phyloP scores from a whole-genome alignment of 208 protist species.

The Crithidia fasciculata region DNA sequence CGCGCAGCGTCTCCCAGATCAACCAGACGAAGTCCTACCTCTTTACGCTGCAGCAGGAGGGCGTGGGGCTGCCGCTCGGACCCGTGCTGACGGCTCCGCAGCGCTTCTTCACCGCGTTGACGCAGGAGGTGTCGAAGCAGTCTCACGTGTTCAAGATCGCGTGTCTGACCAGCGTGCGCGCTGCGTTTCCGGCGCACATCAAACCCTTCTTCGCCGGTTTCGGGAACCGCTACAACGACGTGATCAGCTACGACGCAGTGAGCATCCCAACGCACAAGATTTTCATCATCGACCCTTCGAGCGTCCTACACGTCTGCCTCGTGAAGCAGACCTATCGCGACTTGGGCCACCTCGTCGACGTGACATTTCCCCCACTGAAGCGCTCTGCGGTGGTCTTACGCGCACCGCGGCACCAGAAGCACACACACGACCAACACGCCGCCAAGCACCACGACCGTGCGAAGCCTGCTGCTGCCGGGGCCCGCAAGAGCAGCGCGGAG shows the following conservation, averaged over 20 bases:
- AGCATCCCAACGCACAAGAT: slow-evolving; percentile 82
- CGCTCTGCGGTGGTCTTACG: slow-evolving; percentile 23
- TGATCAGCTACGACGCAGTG: slow-evolving; percentile 86
- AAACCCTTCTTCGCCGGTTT: slow-evolving; percentile 92
- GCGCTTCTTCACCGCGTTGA: slow-evolving; percentile 87
- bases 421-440: neutral
- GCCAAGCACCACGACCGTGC: neutral
- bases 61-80: slow-evolving; percentile 72
- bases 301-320: slow-evolving; percentile 75
- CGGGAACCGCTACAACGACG: slow-evolving; percentile 91
- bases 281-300: slow-evolving; percentile 89
- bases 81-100: slow-evolving; percentile 91
- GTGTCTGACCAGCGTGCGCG: slow-evolving; percentile 70
- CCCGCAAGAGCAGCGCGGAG: neutral
- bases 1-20: slow-evolving; percentile 89
- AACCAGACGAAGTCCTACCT: slow-evolving; percentile 85
- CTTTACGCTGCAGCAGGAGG: slow-evolving; percentile 83
- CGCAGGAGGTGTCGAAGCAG: slow-evolving; percentile 88
- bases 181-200: slow-evolving; percentile 70
- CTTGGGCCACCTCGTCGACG: slow-evolving; percentile 80
- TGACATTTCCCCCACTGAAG: slow-evolving; percentile 78
- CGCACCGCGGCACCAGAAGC: slow-evolving; percentile 12
- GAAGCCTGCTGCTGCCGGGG: neutral
- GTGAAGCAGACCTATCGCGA: slow-evolving; percentile 82
- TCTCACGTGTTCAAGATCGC: slow-evolving; percentile 93